Base-by-base conservation (phyloP, 2,329 filamentous ascomycete species). In the Colletotrichum tropicicola region DNA sequence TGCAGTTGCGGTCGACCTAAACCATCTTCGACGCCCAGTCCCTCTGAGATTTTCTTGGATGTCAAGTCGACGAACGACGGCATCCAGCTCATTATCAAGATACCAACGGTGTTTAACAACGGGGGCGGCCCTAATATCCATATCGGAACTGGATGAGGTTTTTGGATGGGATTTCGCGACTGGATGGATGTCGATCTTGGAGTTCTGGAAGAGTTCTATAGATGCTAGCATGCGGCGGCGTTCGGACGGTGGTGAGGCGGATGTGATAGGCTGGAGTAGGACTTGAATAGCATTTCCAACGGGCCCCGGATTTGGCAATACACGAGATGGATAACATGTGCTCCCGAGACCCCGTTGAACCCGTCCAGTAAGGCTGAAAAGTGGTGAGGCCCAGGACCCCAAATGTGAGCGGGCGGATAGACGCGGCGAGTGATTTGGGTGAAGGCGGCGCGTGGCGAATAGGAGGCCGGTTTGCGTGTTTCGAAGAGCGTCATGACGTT, bases 41-140 rank as follows among this genome's bases (percentile, higher is more conserved):
- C 84, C 3, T 84, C 84, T 2, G 85, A 87, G 70, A 82, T 87
- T 27, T 87, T 84, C 68, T 70, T 87, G 60, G 85, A 87, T 68
- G 83, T 87, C 62, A 85, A 85, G 73, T 87, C 84, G 32, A 87
- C 85, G 5, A 84, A 80, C 41, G 85, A 87, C 57, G 85, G 85
- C 2, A 86, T 87, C 69, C 85, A 87, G 73, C 72, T 87, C 56
- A 86, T 82, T 25, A 86, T 87, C 68, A 83, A 85, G 70, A 87
- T 87, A 62, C 85, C 85, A 23, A 87, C 84, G 2, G 81, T 86
- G 25, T 86, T 87, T 69, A 80, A 81, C 59, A 78, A 75, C 25
- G 65, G 63, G n/a, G 70, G 69, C 9, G 70, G 71, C 60, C 73
- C 76, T 3, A 74, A 74, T 51, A 71, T 78, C 49, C 71, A 73